These are phyloP conservation scores for Diospyros kaki DNA, from an alignment of 148 eudicot genomes.

Conservation along the genomic window DNA sequence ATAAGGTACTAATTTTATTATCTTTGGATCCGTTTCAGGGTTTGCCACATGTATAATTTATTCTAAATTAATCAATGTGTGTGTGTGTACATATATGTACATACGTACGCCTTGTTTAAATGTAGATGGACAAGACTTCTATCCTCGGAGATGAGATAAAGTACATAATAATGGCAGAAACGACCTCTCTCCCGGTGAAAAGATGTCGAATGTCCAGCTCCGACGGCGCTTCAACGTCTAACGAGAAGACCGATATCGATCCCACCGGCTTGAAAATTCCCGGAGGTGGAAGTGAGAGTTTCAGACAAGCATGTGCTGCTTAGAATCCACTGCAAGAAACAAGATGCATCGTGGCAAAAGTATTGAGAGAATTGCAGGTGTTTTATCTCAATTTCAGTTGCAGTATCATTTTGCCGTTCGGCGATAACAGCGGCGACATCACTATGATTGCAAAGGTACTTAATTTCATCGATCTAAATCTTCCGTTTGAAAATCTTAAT, in stretches of 20 bases:
- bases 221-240: not conserved
- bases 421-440: not conserved
- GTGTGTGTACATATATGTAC: too few species aligned
- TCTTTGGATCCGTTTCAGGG: too few species aligned
- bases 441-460: not conserved
- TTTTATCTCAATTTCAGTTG: not conserved
- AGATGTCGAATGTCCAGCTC: constrained; percentile 8
- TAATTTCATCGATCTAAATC: too few species aligned
- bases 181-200: constrained; percentile 11
- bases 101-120: not conserved
- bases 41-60: too few species aligned
- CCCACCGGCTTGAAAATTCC: not conserved
- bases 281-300: constrained; percentile 30
- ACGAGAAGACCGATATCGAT: not conserved
- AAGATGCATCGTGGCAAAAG: not conserved
- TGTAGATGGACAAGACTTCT: constrained; percentile 38
- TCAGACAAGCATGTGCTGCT: constrained; percentile 22
- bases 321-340: constrained; percentile 24
- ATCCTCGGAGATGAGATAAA: constrained; percentile 24
- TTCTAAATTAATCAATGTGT: too few species aligned
- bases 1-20: constrained; percentile 3
- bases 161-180: constrained; percentile 31
- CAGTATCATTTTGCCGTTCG: not conserved
- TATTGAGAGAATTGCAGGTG: constrained; percentile 26
- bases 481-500: too few species aligned